Evolutionary conservation across 2,329 filamentous ascomycete species (phyloP).

Genomic region (Canariomyces notabilis): DNA sequence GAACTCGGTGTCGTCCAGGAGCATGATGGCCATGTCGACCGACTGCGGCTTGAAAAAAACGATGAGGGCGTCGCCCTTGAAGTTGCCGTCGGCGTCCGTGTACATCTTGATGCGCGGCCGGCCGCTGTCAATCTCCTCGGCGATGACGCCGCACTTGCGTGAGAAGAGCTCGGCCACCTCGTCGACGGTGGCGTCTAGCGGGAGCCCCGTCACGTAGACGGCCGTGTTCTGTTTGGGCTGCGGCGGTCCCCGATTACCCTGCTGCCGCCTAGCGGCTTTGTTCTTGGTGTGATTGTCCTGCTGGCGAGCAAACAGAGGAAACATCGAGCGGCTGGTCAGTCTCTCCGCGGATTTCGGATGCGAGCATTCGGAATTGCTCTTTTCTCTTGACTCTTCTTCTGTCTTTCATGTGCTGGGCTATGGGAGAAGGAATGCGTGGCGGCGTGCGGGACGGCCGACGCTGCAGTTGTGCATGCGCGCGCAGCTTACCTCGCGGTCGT

Average conservation of each 20-base stretch:
- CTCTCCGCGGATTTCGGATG: constrained; percentile 16
- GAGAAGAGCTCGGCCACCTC: constrained; percentile 84
- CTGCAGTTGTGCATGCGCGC: constrained; percentile 25
- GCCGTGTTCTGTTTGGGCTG: constrained; percentile 71
- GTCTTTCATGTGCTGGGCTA: constrained; percentile 11
- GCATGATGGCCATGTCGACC: constrained; percentile 77
- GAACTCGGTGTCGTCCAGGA: constrained; percentile 79
- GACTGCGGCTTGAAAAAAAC: constrained; percentile 95
- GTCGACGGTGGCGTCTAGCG: constrained; percentile 68
- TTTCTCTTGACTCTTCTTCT: constrained; percentile 12
- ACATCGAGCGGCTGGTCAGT: constrained; percentile 26
- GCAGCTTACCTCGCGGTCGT: constrained; percentile 41
- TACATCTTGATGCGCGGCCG: constrained; percentile 92
- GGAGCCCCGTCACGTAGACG: constrained; percentile 86
- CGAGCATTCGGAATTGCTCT: constrained; percentile 12
- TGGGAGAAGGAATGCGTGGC: constrained; percentile 15
- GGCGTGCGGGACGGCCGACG: constrained; percentile 12
- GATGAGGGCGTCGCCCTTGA: constrained; percentile 89
- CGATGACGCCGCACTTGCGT: constrained; percentile 80
- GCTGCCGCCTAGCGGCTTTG: constrained; percentile 40
- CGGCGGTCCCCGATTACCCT: constrained; percentile 34
- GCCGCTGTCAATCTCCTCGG: constrained; percentile 87
- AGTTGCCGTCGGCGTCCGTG: constrained; percentile 69
- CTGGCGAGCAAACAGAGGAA: constrained; percentile 19
- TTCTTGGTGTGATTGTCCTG: constrained; percentile 31